Conservation (phyloP, 345 rosid species). For the Mallotus nudiflorus region DNA sequence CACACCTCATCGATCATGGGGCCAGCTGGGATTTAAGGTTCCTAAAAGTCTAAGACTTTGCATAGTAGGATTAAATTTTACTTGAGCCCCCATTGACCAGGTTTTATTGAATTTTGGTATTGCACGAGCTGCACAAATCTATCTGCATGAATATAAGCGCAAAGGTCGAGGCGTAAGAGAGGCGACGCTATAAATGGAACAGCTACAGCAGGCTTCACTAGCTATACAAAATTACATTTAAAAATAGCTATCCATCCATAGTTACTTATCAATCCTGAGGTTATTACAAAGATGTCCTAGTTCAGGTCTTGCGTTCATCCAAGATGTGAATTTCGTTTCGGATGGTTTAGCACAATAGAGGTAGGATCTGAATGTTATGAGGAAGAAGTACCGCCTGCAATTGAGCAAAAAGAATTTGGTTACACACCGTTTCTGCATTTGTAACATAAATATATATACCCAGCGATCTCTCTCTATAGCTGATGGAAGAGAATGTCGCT, state of each 20-base stretch:
- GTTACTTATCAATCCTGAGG: conserved; percentile 73
- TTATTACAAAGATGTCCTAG: conserved; percentile 87
- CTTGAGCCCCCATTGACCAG: neutral
- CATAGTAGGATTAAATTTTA: too few relatives aligned
- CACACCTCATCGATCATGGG: neutral
- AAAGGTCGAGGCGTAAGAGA: neutral
- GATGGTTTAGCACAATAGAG: conserved; percentile 64
- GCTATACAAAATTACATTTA: conserved; percentile 39
- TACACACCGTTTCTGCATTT: neutral
- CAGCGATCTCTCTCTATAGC: neutral
- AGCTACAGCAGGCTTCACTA: conserved; percentile 20
- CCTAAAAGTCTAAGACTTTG: neutral
- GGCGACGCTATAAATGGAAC: neutral
- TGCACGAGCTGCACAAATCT: neutral
- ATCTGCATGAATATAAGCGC: neutral
- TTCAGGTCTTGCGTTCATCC: conserved; percentile 93
- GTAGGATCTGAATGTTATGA: conserved; percentile 84
- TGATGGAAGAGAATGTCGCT: neutral
- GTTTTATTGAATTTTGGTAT: neutral
- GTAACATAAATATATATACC: neutral
- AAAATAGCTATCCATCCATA: conserved; percentile 11
- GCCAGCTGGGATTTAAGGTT: neutral
- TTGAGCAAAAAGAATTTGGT: neutral
- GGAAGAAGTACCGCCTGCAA: conserved; percentile 87
- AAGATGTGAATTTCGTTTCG: conserved; percentile 55